Conservation (phyloP, 768 basidiomycete species). For the Trametes coccinea region DNA sequence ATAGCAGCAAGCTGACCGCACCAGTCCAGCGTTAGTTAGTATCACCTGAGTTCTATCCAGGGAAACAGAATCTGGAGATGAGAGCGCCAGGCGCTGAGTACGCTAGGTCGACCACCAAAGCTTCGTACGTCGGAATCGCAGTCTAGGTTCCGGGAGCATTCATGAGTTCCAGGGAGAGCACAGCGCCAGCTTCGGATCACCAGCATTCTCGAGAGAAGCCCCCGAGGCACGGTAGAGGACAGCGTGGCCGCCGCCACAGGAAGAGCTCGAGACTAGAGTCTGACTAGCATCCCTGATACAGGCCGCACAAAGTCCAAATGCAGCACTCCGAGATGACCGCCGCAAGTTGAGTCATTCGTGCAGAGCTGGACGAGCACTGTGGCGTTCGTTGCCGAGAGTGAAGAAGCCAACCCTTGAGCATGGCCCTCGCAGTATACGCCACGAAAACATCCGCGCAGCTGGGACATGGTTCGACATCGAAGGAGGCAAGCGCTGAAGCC, state of each 20-base stretch:
- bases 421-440: too few species aligned
- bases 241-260: neutral
- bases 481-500: too few species aligned
- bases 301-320: too few species aligned
- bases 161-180: neutral
- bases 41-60: neutral
- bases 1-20: too few species aligned
- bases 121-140: slow-evolving; percentile 2
- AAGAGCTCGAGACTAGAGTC: neutral
- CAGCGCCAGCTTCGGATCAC: slow-evolving; percentile 9
- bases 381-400: too few species aligned
- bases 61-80: neutral
- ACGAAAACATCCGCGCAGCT: too few species aligned
- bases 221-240: neutral
- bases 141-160: slow-evolving; percentile 12
- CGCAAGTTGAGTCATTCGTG: too few species aligned
- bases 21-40: too few species aligned
- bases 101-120: neutral
- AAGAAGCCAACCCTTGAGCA: too few species aligned
- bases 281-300: neutral
- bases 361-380: too few species aligned
- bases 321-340: too few species aligned
- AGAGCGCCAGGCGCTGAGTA: slow-evolving; percentile 9
- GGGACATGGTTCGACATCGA: neutral
- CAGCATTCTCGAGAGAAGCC: slow-evolving; percentile 13